Base-by-base conservation (phyloP, 225 moss, liverwort and hornwort species). In the Marchantia paleacea region DNA sequence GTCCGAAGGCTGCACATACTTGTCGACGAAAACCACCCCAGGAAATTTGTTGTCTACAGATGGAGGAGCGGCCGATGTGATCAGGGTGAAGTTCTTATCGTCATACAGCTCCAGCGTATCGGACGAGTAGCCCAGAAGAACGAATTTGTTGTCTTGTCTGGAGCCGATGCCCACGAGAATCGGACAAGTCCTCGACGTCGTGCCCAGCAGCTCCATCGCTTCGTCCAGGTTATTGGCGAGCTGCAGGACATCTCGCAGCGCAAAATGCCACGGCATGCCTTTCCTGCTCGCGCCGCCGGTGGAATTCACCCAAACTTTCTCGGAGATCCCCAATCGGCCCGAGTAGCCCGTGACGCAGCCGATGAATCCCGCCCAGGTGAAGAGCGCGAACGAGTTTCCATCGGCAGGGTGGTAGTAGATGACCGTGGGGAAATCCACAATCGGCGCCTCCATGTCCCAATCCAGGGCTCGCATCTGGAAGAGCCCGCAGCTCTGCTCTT, bases 181-280 rank as follows among this genome's bases (percentile, higher is more conserved):
- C 20, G 88, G 84, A 65, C 82, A 84, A 13, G 88, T 86, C 7
- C 88, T 75, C 30, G 66, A 15, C 2, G 80, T 84, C 22, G 72
- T 47, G 24, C 31, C 51, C 80, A 89, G 31, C 51, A 81, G 70
- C 16, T 11, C 25, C 88, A 62, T 80, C 62, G 88, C 88, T 22
- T 78, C 79, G 4, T 85, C 73, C 13, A 89, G 53, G 49, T 82
- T 84, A 54, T 61, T 20, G 10, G 88, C 80, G 18, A 82, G 80
- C 68, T 89, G 88, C 29, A 89, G 52, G 20, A 89, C 69, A 73
- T 89, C 88, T 16, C 88, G 82, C 19, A 90, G 83, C 30, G 81
- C 79, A 60, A 89, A 89, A 55, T 78, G 85, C 89, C 89, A 87
- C 18, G 89, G 89, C 87, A 87, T 87, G 15, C 89, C 89, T 82